Conservation (phyloP, 495 filamentous ascomycete species). For the Daldinia bambusicola region DNA sequence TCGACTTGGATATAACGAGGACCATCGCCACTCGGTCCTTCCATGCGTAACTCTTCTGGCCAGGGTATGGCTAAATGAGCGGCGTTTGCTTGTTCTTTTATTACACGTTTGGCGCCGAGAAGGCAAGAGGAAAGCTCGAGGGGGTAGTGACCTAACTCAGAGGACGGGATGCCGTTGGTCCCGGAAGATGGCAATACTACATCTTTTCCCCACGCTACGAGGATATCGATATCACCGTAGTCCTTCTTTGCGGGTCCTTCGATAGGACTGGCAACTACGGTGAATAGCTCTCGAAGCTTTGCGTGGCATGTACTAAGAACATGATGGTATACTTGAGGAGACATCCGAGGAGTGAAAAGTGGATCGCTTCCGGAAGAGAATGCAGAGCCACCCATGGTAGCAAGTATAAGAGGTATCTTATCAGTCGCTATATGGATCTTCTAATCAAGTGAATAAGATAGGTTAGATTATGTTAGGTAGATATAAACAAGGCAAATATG, state of each 20-base stretch:
- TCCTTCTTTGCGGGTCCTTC: slow-evolving; percentile 65
- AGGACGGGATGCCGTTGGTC: not conserved
- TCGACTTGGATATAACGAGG: slow-evolving; percentile 70
- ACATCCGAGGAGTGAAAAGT: slow-evolving; percentile 68
- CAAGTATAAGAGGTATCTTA: not conserved
- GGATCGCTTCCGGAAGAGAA: slow-evolving; percentile 58
- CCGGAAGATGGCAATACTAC: slow-evolving; percentile 33
- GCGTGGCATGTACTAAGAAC: slow-evolving; percentile 53
- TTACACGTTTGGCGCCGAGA: slow-evolving; percentile 48
- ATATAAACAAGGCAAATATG: not conserved
- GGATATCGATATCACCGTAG: slow-evolving; percentile 70
- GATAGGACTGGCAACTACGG: slow-evolving; percentile 59
- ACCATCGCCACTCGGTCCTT: not conserved
- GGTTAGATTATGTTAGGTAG: not conserved
- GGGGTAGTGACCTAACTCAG: not conserved
- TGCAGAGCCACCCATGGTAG: slow-evolving; percentile 67
- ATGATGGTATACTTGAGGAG: slow-evolving; percentile 57
- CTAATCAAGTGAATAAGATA: not conserved
- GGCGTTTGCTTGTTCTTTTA: slow-evolving; percentile 41
- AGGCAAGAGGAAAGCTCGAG: slow-evolving; percentile 13
- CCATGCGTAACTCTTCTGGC: slow-evolving; percentile 46
- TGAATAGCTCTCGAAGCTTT: slow-evolving; percentile 58
- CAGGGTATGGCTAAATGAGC: slow-evolving; percentile 63
- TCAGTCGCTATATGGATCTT: not conserved
- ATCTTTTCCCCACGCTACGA: slow-evolving; percentile 57